A percentile compares a stretch with the other conserved stretches of the same genome.
Conservation (phyloP, 2,329 filamentous ascomycete species). For the Hypoxylon sp. region DNA sequence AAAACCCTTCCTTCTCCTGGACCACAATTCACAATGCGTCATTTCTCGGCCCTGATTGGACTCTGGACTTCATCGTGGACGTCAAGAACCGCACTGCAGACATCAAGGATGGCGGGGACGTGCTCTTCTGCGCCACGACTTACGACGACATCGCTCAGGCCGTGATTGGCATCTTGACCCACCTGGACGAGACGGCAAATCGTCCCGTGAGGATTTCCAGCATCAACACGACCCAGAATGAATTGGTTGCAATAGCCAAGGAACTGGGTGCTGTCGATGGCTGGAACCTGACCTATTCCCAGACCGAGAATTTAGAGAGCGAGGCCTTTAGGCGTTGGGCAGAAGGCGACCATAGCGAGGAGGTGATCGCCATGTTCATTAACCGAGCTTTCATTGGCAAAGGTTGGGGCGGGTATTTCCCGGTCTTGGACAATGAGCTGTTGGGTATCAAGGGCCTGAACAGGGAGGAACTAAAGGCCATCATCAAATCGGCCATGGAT, state of each 20-base stretch:
- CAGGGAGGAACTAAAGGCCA: conserved; percentile 41
- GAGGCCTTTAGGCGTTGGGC: conserved; percentile 42
- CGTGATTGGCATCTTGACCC: conserved; percentile 44
- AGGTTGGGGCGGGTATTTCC: conserved; percentile 47
- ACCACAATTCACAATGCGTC: conserved; percentile 47
- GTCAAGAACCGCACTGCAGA: conserved; percentile 43
- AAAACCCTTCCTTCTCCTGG: conserved; percentile 43
- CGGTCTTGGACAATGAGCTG: conserved; percentile 42
- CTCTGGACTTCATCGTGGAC: conserved; percentile 45
- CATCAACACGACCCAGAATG: conserved; percentile 45
- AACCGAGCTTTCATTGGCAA: conserved; percentile 46
- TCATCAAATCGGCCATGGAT: conserved; percentile 43
- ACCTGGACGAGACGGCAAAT: conserved; percentile 44
- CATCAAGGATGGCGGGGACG: conserved; percentile 45
- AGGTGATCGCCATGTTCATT: conserved; percentile 47
- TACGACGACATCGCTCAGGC: conserved; percentile 44
- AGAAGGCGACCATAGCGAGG: conserved; percentile 46
- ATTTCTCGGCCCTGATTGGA: conserved; percentile 45
- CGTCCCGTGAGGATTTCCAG: conserved; percentile 44
- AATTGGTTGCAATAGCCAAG: conserved; percentile 43
- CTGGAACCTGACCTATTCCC: conserved; percentile 43
- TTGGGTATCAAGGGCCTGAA: conserved; percentile 43
- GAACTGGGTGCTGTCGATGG: conserved; percentile 44
- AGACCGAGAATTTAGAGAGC: conserved; percentile 40
- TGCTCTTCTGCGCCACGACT: conserved; percentile 45